phyloP scores from a whole-genome alignment of 192 early-diverging fungal genomes.

The Spizellomyces punctatus region DNA sequence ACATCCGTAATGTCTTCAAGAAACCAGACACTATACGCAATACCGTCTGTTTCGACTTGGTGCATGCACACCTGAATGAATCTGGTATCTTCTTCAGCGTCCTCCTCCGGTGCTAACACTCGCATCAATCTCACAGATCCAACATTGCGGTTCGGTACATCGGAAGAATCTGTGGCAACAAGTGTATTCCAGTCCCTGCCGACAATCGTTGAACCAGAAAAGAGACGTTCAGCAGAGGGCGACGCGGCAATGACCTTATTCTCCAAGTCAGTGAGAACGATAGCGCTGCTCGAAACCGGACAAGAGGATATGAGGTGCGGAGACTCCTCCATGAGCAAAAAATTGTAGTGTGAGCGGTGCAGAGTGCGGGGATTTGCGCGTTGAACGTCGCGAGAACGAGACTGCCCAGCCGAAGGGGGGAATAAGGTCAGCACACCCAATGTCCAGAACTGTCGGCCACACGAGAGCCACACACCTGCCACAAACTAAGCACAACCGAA shows the following conservation, averaged over 20 bases:
- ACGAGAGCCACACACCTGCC: too few species aligned
- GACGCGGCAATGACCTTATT: constrained; percentile 7
- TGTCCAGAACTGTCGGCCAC: too few species aligned
- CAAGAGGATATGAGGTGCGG: constrained; percentile 11
- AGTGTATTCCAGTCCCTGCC: too few species aligned
- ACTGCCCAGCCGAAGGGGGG: too few species aligned
- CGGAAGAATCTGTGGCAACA: too few species aligned
- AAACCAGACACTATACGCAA: constrained; percentile 14
- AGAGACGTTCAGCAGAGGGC: not conserved
- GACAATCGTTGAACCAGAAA: not conserved
- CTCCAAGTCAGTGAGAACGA: constrained; percentile 7
- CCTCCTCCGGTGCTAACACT: not conserved
- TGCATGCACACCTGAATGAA: not conserved
- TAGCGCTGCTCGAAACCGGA: constrained; percentile 11
- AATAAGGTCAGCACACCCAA: too few species aligned
- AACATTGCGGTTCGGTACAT: too few species aligned
- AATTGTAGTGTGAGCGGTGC: too few species aligned
- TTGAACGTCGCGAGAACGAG: too few species aligned
- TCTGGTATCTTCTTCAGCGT: not conserved
- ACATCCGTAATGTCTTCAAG: constrained; percentile 27
- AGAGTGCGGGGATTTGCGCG: too few species aligned
- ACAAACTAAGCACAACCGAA: too few species aligned
- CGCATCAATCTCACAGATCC: not conserved
- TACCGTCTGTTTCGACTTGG: not conserved
- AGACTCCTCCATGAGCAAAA: too few species aligned